Base-by-base conservation (phyloP, 2,329 filamentous ascomycete species). In the Fusarium sp. region DNA sequence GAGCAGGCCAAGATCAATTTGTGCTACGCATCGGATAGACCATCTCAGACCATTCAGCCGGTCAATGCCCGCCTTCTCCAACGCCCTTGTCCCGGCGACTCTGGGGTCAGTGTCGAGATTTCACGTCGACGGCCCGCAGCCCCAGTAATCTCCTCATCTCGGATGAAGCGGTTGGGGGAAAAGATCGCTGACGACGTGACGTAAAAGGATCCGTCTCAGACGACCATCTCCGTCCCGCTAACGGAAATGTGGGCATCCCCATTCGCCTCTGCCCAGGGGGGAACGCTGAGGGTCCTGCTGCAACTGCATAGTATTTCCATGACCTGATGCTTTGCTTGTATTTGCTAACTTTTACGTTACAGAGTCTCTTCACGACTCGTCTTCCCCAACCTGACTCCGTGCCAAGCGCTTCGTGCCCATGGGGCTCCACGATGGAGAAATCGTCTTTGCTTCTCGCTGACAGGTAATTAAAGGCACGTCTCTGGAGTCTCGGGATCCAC, bases 331-430 rank as follows among this genome's bases (percentile, higher is more conserved):
- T 27, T 55, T 41, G 44, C 36, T 34, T 23, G 40, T 34, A 70
- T 70, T 70, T 71, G 68, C 68, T 71, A 70, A 70, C 63, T 70
- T 65, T 70, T 70, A 70, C 68, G 64, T 70, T 54, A 70, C 43
- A 71, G 63, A 57, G 64, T 64, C 58, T 39, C 27, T 54, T 43
- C 39, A 48, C 53, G 52, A 34, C 41, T 39, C 53, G 18, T 31
- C 16, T 30, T 48, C 54, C 54, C 52, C 52, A 27, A 55, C 16
- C 13, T 23, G 31, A 31, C 54, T 48, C 54, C 54, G 23, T 57
- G 43, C 23, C 31, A 44, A 37, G 55, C 28, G 11, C 27, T 13
- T 11, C 9, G 46, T 47, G 62, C 68, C 68, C 68, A 68, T 69
- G 68, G 68, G 68, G 68, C 53, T 71, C 68, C 64, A 53, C 67